Conservation (phyloP, 1,139 yeast genomes). For the Meyerozyma athensensis region DNA sequence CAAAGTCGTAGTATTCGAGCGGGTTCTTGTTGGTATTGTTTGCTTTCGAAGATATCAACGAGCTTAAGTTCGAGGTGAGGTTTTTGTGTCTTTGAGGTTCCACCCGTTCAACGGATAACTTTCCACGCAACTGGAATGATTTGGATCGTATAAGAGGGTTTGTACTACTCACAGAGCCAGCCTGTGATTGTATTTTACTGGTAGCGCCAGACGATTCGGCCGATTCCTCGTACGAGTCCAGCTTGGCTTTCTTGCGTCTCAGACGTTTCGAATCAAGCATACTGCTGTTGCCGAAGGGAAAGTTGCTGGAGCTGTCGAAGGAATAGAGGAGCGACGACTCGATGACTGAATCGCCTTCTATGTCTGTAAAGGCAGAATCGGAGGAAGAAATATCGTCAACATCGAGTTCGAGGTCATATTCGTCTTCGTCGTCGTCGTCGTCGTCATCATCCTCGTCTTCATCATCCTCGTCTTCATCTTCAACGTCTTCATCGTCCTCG, state of each 20-base stretch:
- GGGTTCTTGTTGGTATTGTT: slow-evolving; percentile 42
- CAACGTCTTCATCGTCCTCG: slow-evolving; percentile 10
- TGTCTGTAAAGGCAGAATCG: slow-evolving; percentile 44
- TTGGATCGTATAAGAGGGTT: slow-evolving; percentile 8
- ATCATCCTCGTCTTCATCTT: slow-evolving; percentile 6
- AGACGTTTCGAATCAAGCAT: slow-evolving; percentile 12
- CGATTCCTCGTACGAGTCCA: slow-evolving; percentile 10
- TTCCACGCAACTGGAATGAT: slow-evolving; percentile 18
- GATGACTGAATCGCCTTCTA: slow-evolving; percentile 36
- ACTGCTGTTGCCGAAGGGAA: slow-evolving; percentile 15
- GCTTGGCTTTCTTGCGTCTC: slow-evolving; percentile 12
- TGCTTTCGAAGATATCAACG: slow-evolving; percentile 34
- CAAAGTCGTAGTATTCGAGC: slow-evolving; percentile 51
- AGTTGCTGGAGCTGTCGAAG: slow-evolving; percentile 15
- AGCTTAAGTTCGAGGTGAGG: slow-evolving; percentile 32
- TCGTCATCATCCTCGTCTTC: slow-evolving; percentile 9
- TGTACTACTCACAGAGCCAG: not conserved
- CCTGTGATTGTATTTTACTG: not conserved
- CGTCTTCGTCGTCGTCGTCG: slow-evolving; percentile 11
- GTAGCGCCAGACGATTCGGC: slow-evolving; percentile 4
- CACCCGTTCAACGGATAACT: slow-evolving; percentile 24
- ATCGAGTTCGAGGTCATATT: slow-evolving; percentile 11
- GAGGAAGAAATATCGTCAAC: slow-evolving; percentile 26
- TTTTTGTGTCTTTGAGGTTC: slow-evolving; percentile 9
- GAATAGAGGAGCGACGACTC: slow-evolving; percentile 31